Evolutionary conservation across 192 early-diverging fungal species (phyloP).

Genomic region (Diversispora eburnea): DNA sequence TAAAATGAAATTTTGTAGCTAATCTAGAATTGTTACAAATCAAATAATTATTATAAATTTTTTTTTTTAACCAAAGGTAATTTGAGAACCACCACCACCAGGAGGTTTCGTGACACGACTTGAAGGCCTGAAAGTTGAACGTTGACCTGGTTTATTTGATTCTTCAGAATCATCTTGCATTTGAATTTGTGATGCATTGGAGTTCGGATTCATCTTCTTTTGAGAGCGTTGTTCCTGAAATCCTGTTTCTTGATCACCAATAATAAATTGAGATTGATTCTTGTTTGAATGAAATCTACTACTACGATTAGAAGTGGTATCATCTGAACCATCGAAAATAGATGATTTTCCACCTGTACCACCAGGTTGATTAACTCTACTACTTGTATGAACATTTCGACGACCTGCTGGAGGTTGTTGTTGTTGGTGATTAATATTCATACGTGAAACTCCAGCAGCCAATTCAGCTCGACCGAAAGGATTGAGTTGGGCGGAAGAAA

Average conservation of each 20-base stretch:
- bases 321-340: not conserved
- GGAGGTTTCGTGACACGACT: constrained; percentile 25
- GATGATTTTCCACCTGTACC: constrained; percentile 29
- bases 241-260: constrained; percentile 8
- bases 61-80: constrained; percentile 24
- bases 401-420: not conserved
- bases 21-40: no score
- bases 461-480: constrained; percentile 34
- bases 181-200: not conserved
- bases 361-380: constrained; percentile 29
- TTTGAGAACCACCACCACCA: constrained; percentile 25
- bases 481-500: constrained; percentile 35
- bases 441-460: constrained; percentile 24
- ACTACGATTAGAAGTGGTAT: not conserved
- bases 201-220: not conserved
- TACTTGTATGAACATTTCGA: constrained; percentile 21
- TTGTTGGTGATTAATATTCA: constrained; percentile 1
- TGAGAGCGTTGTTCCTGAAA: not conserved
- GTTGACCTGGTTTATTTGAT: not conserved
- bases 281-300: constrained; percentile 20
- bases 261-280: constrained; percentile 22
- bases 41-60: no score
- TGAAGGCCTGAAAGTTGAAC: constrained; percentile 4
- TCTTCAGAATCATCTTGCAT: not conserved
- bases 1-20: no score